A percentile compares a stretch with the other conserved stretches of the same genome.
Evolutionary conservation across 129 eudicot species (phyloP).

Genomic region (Chrysanthemum makinoi): DNA sequence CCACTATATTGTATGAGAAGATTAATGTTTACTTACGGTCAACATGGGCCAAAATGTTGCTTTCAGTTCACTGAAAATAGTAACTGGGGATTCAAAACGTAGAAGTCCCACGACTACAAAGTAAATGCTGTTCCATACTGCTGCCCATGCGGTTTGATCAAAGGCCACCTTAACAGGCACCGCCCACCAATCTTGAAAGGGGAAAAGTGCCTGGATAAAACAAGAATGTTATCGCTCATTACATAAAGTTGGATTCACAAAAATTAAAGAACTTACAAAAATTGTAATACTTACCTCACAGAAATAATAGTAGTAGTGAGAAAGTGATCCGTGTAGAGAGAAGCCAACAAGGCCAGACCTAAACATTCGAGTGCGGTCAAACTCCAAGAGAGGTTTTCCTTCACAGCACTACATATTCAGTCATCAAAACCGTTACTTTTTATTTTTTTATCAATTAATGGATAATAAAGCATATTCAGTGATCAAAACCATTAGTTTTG

Average conservation of each 20-base stretch:
- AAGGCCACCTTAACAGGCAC: conserved; percentile 80
- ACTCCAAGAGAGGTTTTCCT: conserved; percentile 83
- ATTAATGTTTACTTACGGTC: conserved; percentile 50
- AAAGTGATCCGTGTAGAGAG: conserved; percentile 84
- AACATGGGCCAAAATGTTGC: conserved; percentile 79
- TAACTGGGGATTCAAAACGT: conserved; percentile 67
- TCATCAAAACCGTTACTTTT: not conserved
- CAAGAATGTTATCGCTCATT: conserved; percentile 1
- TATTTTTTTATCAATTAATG: not conserved
- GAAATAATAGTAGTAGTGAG: conserved; percentile 80
- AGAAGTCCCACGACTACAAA: conserved; percentile 62
- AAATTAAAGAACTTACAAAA: not conserved
- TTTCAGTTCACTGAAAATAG: conserved; percentile 51
- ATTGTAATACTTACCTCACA: conserved; percentile 61
- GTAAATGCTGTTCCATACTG: conserved; percentile 87
- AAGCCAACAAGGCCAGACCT: conserved; percentile 88
- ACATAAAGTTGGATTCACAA: not conserved
- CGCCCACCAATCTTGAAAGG: conserved; percentile 90
- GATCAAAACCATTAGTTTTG: not conserved
- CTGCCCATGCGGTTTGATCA: conserved; percentile 89
- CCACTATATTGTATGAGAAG: not conserved
- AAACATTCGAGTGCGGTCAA: conserved; percentile 80
- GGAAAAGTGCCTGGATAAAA: conserved; percentile 58
- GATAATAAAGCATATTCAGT: not conserved
- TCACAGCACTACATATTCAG: conserved; percentile 58